Conservation (phyloP, 768 basidiomycete species). For the Agrocybe praecox region DNA sequence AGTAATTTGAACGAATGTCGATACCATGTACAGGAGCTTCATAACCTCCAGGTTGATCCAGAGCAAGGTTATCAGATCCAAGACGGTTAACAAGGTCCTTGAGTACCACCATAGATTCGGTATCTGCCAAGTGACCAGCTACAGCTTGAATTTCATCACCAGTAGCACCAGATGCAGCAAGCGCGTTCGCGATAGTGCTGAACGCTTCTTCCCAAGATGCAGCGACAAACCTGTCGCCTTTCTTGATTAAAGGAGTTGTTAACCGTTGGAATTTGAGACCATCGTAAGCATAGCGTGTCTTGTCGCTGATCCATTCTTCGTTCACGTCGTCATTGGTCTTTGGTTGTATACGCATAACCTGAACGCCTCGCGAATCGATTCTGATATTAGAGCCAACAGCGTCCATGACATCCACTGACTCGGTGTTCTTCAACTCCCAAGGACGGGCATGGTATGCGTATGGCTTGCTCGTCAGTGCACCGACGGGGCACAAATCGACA, state of each 20-base stretch:
- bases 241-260: slow-evolving; percentile 87
- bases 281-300: slow-evolving; percentile 96
- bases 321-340: slow-evolving; percentile 97
- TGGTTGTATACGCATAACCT: slow-evolving; percentile 97
- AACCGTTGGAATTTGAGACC: slow-evolving; percentile 94
- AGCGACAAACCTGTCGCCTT: slow-evolving; percentile 90
- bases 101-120: slow-evolving; percentile 89
- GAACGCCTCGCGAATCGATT: slow-evolving; percentile 91
- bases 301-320: slow-evolving; percentile 99
- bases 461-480: slow-evolving; percentile 96
- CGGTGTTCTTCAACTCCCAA: slow-evolving; percentile 99
- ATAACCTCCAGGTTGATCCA: slow-evolving; percentile 74
- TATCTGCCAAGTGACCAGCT: slow-evolving; percentile 91
- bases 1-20: slow-evolving; percentile 93
- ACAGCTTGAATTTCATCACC: slow-evolving; percentile 95
- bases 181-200: slow-evolving; percentile 73
- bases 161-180: slow-evolving; percentile 76
- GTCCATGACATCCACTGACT: slow-evolving; percentile 94
- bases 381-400: slow-evolving; percentile 97
- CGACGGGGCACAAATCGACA: slow-evolving; percentile 96
- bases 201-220: slow-evolving; percentile 93
- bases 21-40: slow-evolving; percentile 76
- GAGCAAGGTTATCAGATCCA: slow-evolving; percentile 90
- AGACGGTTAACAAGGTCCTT: slow-evolving; percentile 93
- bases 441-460: slow-evolving; percentile 97